phyloP scores from a whole-genome alignment of 345 rosid genomes.

The Trapa bicornis region DNA sequence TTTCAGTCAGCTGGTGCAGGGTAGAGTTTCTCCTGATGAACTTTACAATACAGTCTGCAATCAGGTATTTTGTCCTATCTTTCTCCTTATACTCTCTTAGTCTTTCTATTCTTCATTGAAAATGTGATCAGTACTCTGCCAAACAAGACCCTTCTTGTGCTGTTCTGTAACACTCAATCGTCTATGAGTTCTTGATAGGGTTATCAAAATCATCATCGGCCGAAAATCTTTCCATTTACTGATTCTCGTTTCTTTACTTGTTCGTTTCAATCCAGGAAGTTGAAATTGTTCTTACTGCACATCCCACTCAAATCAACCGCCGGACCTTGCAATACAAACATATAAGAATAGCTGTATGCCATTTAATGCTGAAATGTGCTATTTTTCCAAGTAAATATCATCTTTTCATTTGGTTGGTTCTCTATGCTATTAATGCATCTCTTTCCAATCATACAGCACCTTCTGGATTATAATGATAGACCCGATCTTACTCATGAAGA shows the following conservation, averaged over 20 bases:
- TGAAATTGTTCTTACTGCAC: slow-evolving; percentile 97
- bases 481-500: slow-evolving; percentile 89
- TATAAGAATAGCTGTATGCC: slow-evolving; percentile 79
- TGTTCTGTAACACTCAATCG: not conserved
- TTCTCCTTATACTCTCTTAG: not conserved
- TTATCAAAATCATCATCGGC: not conserved
- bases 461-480: slow-evolving; percentile 74
- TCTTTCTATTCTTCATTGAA: not conserved
- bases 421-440: not conserved
- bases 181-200: not conserved
- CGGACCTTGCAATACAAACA: slow-evolving; percentile 95
- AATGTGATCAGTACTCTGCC: not conserved
- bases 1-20: slow-evolving; percentile 64
- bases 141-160: not conserved
- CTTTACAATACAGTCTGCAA: slow-evolving; percentile 80
- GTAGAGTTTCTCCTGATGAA: slow-evolving; percentile 64
- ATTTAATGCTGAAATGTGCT: not conserved
- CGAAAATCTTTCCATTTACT: not conserved
- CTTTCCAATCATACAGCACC: slow-evolving; percentile 44
- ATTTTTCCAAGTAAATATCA: not conserved
- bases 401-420: not conserved
- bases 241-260: slow-evolving; percentile 1
- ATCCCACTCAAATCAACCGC: slow-evolving; percentile 94
- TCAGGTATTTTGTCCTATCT: slow-evolving; percentile 36
- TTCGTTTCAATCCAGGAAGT: slow-evolving; percentile 51